phyloP scores from a whole-genome alignment of 208 protist genomes.

The Leptomonas pyrrhocoris region DNA sequence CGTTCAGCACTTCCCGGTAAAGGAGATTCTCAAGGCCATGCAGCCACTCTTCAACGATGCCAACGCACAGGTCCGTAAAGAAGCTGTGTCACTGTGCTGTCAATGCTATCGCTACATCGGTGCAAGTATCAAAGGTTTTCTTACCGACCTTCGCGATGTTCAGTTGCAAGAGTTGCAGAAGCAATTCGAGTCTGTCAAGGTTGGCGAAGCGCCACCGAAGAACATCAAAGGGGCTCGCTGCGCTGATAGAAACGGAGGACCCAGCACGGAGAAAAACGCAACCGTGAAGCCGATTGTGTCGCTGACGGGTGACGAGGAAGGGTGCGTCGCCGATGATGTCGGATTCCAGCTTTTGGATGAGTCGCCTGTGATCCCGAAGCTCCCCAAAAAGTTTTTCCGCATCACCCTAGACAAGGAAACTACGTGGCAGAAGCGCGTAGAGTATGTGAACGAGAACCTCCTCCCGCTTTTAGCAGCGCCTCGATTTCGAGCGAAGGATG shows the following conservation, averaged over 20 bases:
- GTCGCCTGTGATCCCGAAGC: constrained; percentile 52
- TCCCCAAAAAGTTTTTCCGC: constrained; percentile 81
- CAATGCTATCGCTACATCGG: constrained; percentile 88
- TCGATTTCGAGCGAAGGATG: constrained; percentile 69
- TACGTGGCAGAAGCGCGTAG: constrained; percentile 78
- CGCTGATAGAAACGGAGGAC: background rate
- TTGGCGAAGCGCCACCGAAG: constrained; percentile 38
- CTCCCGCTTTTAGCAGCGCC: constrained; percentile 66
- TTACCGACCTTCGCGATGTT: constrained; percentile 83
- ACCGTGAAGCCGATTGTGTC: constrained; percentile 28
- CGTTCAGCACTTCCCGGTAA: constrained; percentile 58
- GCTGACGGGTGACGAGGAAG: constrained; percentile 18
- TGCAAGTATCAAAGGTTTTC: constrained; percentile 62
- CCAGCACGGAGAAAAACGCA: background rate
- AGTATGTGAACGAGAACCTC: constrained; percentile 66
- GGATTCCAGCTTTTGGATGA: constrained; percentile 68
- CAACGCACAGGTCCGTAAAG: constrained; percentile 77
- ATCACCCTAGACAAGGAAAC: constrained; percentile 71
- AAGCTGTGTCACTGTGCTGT: constrained; percentile 70
- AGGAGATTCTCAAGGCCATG: constrained; percentile 75
- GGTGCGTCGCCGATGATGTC: constrained; percentile 45
- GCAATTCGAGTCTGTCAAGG: constrained; percentile 59
- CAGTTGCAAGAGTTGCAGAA: constrained; percentile 86
- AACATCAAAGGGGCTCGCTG: constrained; percentile 26
- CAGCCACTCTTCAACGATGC: constrained; percentile 85